A percentile compares a stretch with the other conserved stretches of the same genome.
Conservation (phyloP, 306 rosid genomes). For the Casuarina cunninghamiana region DNA sequence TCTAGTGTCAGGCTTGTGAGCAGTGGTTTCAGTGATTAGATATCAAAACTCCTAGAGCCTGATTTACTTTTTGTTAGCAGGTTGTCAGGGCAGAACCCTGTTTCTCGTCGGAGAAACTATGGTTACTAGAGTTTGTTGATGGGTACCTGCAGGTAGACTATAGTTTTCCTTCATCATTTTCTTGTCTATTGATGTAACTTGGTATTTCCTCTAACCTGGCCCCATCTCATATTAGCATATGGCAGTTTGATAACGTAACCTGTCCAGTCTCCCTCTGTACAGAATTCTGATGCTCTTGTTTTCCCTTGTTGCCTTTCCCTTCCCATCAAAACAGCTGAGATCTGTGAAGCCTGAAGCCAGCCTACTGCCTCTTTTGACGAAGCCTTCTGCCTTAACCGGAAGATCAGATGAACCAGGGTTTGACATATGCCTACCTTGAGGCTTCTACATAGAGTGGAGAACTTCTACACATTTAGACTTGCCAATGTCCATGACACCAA, state of each 20-base stretch:
- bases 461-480: slow-evolving; percentile 48
- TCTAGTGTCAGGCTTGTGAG: not conserved
- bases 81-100: slow-evolving; percentile 53
- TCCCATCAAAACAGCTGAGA: slow-evolving; percentile 97
- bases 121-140: slow-evolving; percentile 45
- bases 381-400: slow-evolving; percentile 93
- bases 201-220: slow-evolving; percentile 38
- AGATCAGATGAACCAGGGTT: slow-evolving; percentile 98
- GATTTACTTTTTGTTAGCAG: slow-evolving; percentile 43
- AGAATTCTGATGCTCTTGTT: slow-evolving; percentile 89
- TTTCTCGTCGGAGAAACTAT: slow-evolving; percentile 63
- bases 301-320: slow-evolving; percentile 95
- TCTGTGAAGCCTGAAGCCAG: slow-evolving; percentile 97
- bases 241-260: slow-evolving; percentile 68
- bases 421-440: slow-evolving; percentile 94
- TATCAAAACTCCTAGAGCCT: slow-evolving; percentile 21
- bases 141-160: slow-evolving; percentile 42
- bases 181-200: slow-evolving; percentile 36
- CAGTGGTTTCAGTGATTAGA: not conserved
- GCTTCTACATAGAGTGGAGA: slow-evolving; percentile 78
- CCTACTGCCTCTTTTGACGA: slow-evolving; percentile 66
- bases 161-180: slow-evolving; percentile 31
- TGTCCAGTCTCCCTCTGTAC: slow-evolving; percentile 66
- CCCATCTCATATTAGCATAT: slow-evolving; percentile 37
- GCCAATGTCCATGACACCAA: slow-evolving; percentile 74